A percentile compares a stretch with the other conserved stretches of the same genome.
phyloP scores from a whole-genome alignment of 2,329 filamentous ascomycete genomes.

The Akanthomyces uredinophilus region DNA sequence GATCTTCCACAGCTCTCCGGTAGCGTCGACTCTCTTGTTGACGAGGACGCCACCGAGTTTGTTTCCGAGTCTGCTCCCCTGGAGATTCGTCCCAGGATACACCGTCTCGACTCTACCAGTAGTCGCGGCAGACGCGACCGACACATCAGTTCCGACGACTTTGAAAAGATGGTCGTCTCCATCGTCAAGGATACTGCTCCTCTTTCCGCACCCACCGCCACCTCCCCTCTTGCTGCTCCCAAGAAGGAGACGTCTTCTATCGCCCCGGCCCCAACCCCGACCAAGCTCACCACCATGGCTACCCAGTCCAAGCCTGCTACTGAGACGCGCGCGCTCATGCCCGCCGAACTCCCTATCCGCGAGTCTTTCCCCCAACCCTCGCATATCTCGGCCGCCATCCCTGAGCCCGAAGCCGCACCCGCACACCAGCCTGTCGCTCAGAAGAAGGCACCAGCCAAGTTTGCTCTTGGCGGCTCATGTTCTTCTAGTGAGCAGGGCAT shows the following conservation, averaged over 20 bases:
- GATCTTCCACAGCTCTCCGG: conserved; percentile 69
- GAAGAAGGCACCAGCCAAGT: conserved; percentile 57
- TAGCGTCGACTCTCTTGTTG: conserved; percentile 69
- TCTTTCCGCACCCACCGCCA: conserved; percentile 37
- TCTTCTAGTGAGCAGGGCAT: conserved; percentile 60
- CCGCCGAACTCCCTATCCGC: conserved; percentile 57
- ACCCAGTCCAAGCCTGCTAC: conserved; percentile 29
- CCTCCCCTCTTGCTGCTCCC: conserved; percentile 29
- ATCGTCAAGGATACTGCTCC: conserved; percentile 82
- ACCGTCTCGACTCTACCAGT: conserved; percentile 65
- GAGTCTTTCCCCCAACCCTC: conserved; percentile 43
- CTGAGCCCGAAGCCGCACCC: conserved; percentile 54
- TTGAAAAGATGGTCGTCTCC: conserved; percentile 89
- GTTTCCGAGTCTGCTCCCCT: conserved; percentile 48
- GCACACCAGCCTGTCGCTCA: conserved; percentile 63
- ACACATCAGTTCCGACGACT: conserved; percentile 86
- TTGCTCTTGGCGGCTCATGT: conserved; percentile 73
- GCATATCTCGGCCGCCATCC: conserved; percentile 50
- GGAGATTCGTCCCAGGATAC: conserved; percentile 63
- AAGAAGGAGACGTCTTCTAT: conserved; percentile 41
- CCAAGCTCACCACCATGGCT: conserved; percentile 39
- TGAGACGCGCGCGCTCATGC: conserved; percentile 38
- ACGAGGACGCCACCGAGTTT: conserved; percentile 62
- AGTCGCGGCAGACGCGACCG: conserved; percentile 73
- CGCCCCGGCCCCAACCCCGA: conserved; percentile 25